A percentile compares a stretch with the other conserved stretches of the same genome.
These are phyloP conservation scores for Breynia disticha DNA, from an alignment of 441 rosid species.

Conservation along the genomic window DNA sequence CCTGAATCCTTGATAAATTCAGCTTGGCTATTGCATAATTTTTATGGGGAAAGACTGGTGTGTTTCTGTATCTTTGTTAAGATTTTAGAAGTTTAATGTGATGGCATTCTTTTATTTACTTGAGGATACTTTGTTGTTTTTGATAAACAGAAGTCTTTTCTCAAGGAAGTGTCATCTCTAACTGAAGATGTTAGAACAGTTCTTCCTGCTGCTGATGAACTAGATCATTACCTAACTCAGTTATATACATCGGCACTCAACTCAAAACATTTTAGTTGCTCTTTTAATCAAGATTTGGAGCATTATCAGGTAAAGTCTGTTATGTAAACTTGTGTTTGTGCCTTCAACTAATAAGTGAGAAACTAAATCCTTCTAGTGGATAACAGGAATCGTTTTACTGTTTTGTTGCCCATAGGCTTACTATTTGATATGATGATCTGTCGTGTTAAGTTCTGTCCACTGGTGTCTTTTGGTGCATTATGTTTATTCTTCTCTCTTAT, in stretches of 20 bases:
- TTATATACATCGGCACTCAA: slow-evolving; percentile 42
- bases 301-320: slow-evolving; percentile 54
- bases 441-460: slow-evolving; percentile 3
- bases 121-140: slow-evolving; percentile 17
- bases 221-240: slow-evolving; percentile 60
- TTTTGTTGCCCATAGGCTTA: background rate
- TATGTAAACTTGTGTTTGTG: no score
- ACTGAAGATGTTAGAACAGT: slow-evolving; percentile 76
- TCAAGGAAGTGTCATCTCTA: slow-evolving; percentile 58
- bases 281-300: slow-evolving; percentile 35
- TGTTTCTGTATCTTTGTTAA: slow-evolving; percentile 18
- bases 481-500: slow-evolving; percentile 7
- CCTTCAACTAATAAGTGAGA: background rate
- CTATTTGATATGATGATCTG: background rate
- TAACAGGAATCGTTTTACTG: background rate
- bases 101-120: background rate
- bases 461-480: slow-evolving; percentile 8
- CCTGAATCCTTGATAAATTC: slow-evolving; percentile 67
- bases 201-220: slow-evolving; percentile 70
- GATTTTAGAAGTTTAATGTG: slow-evolving; percentile 3
- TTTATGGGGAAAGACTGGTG: slow-evolving; percentile 94
- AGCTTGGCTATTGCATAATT: slow-evolving; percentile 55
- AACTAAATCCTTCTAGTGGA: no score
- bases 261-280: slow-evolving; percentile 28
- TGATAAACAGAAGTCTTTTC: slow-evolving; percentile 63